Conservation (phyloP, 2,329 filamentous ascomycete species). For the Cryphonectria naterciae region DNA sequence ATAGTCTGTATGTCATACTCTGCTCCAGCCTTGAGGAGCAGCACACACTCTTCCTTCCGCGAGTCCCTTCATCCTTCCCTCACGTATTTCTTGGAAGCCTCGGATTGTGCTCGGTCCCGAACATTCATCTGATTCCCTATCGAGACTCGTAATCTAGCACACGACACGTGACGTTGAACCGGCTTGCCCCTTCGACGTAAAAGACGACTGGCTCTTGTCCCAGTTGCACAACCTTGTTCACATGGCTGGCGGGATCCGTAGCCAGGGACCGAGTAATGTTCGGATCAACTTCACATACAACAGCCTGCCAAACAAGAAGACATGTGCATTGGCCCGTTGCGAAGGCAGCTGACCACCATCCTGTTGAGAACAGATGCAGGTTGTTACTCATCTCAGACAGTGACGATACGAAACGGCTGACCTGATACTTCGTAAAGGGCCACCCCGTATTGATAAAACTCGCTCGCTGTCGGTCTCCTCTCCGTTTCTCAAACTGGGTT, state of each 20-base stretch:
- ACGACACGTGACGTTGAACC: not conserved
- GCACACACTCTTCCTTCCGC: not conserved
- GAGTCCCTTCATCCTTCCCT: not conserved
- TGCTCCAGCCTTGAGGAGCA: not conserved
- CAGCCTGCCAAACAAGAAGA: not conserved
- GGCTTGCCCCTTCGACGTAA: not conserved
- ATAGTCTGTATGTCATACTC: not conserved
- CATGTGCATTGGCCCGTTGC: not conserved
- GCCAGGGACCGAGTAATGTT: not conserved
- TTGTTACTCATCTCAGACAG: not conserved
- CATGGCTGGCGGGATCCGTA: not conserved
- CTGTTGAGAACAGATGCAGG: not conserved
- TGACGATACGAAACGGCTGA: not conserved
- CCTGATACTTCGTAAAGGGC: not conserved
- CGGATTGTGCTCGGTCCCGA: not conserved
- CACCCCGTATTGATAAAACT: not conserved
- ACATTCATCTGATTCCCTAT: not conserved
- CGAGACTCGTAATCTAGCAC: not conserved
- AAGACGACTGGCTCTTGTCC: not conserved
- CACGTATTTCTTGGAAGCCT: not conserved
- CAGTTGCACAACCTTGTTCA: not conserved
- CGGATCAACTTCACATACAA: not conserved
- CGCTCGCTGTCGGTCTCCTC: not conserved
- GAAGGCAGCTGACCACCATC: not conserved
- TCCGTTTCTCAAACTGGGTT: conserved; percentile 10